Percentiles rank a stretch among this genome's conserved stretches.
Conservation (phyloP, 345 rosid species). For the Moringa oleifera region DNA sequence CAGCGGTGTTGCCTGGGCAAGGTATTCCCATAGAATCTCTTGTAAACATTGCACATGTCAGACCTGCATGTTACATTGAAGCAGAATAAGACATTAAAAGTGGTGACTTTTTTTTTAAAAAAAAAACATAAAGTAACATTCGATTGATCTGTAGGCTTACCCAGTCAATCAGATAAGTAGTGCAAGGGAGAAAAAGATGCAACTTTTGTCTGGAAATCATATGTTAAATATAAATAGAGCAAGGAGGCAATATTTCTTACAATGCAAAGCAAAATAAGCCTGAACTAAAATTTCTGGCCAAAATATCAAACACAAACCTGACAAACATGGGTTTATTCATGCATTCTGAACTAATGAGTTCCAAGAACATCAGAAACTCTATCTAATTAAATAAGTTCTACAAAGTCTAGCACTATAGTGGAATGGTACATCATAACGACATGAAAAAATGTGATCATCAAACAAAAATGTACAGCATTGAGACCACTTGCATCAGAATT, state of each 20-base stretch:
- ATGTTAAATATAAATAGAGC: background rate
- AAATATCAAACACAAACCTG: background rate
- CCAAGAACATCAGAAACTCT: background rate
- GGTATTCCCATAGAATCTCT: slow-evolving; percentile 65
- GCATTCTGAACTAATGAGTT: background rate
- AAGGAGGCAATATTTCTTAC: background rate
- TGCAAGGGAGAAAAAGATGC: background rate
- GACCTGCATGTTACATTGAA: slow-evolving; percentile 57
- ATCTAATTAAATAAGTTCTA: too few relatives aligned
- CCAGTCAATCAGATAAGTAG: slow-evolving; percentile 4
- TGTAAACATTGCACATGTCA: slow-evolving; percentile 80
- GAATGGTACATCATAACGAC: background rate
- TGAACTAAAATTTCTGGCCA: background rate
- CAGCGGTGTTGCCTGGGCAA: slow-evolving; percentile 80
- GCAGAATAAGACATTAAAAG: slow-evolving; percentile 14
- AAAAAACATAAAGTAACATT: background rate
- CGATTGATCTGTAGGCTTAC: background rate
- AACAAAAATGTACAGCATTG: too few relatives aligned
- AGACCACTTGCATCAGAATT: too few relatives aligned
- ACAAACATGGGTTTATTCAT: background rate
- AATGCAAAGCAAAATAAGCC: background rate
- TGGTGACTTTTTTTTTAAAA: background rate
- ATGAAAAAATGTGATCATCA: background rate
- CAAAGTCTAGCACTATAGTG: background rate
- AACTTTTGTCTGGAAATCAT: background rate